phyloP scores from a whole-genome alignment of 148 eudicot species.

The Fagopyrum homotropicum region DNA sequence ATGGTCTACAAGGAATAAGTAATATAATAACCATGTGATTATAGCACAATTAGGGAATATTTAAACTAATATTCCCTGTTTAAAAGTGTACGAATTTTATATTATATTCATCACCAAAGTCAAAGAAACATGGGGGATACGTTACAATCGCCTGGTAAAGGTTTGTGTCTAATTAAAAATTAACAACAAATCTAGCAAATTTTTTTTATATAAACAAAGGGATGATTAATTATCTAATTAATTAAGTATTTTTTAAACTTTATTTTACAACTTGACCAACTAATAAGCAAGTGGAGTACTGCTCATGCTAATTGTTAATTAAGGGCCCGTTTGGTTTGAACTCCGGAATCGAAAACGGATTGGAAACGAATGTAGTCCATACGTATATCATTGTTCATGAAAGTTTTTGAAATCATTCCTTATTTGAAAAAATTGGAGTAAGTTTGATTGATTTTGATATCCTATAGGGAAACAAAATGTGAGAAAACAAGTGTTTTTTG shows the following conservation, averaged over 20 bases:
- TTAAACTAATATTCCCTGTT: constrained; percentile 4
- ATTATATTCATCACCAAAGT: constrained; percentile 5
- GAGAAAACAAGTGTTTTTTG: too few species aligned
- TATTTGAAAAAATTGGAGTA: too few species aligned
- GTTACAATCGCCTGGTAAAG: constrained; percentile 5
- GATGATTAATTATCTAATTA: background rate
- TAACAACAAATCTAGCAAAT: background rate
- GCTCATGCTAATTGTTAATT: background rate
- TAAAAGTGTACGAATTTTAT: constrained; percentile 4
- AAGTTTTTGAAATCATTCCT: too few species aligned
- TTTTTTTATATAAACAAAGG: background rate
- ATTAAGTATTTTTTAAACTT: background rate
- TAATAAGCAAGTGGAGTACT: constrained; percentile 4
- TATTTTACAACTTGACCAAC: constrained; percentile 8
- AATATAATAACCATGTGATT: constrained; percentile 11
- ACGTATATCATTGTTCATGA: too few species aligned
- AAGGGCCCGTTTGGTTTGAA: too few species aligned
- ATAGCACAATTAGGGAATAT: constrained; percentile 9
- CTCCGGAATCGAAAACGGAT: too few species aligned
- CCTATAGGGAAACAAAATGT: too few species aligned
- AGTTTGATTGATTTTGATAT: too few species aligned
- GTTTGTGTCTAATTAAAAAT: background rate
- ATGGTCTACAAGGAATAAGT: constrained; percentile 8
- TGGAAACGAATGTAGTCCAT: too few species aligned
- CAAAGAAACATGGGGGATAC: constrained; percentile 11